Conservation (phyloP, 2,329 filamentous ascomycete species). For the Alternaria brassicicola region DNA sequence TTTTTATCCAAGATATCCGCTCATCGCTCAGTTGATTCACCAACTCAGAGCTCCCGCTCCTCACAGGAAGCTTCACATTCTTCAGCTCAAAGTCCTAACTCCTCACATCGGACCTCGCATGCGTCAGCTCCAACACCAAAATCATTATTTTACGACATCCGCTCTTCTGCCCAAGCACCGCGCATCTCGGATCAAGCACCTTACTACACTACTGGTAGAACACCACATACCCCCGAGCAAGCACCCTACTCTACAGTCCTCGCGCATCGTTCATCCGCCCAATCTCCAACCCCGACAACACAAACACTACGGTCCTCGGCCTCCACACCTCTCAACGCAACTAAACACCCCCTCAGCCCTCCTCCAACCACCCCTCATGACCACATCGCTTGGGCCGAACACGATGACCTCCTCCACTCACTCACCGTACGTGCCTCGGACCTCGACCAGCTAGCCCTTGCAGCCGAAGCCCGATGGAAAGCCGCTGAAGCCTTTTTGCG, state of each 20-base stretch:
- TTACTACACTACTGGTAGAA: neutral
- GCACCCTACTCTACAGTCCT: neutral
- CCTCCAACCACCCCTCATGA: neutral
- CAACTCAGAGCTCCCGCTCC: neutral
- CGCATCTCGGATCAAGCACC: neutral
- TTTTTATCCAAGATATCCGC: neutral
- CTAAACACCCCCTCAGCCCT: neutral
- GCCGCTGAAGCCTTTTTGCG: neutral
- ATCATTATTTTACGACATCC: neutral
- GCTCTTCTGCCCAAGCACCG: neutral
- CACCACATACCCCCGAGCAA: neutral
- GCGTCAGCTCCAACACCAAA: neutral
- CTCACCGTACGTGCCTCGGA: neutral
- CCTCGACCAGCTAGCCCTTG: neutral
- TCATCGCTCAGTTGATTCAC: neutral
- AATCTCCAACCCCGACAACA: neutral
- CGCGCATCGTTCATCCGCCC: neutral
- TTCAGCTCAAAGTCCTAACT: neutral
- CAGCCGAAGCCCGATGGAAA: slow-evolving; percentile 1
- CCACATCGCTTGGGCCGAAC: neutral
- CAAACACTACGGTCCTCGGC: neutral
- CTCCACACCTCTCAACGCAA: neutral
- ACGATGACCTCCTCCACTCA: neutral
- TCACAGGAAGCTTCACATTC: neutral
- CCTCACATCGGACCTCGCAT: neutral